Base-by-base conservation (phyloP, 768 basidiomycete species). In the Sarcodon aspratus region DNA sequence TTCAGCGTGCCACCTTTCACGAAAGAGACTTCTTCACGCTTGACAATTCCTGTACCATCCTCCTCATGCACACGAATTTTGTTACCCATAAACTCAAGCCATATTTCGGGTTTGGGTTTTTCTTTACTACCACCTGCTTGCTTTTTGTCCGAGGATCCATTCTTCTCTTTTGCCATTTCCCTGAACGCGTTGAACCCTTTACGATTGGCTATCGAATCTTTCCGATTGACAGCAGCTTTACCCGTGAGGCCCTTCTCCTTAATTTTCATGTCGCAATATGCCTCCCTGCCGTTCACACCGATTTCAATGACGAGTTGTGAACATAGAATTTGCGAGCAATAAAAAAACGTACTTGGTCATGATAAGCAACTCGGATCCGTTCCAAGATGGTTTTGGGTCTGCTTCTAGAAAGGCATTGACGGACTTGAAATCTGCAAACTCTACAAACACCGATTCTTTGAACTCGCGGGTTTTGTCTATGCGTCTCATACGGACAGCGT, bases 371-470 rank as follows among this genome's bases (percentile, higher is more conserved):
- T 89, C 84, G 12, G 74, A 67, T 31, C 76, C 90, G 9, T 90
- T 75, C 71, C 79, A 97, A 13, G 78, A 68, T 0, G 90, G 90
- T 63, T 91, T 87, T 0, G 85, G 82, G 37, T 90, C 85, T 1
- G 82, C 80, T 11, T 74, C 80, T 46, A 97, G 68, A 70, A 98
- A 95, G 11, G 72, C 72, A 17, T 83, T 76, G 33, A 82, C 81
- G 5, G 78, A 71, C 43, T 74, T 70, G 60, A 79, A 74, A 54
- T 89, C 79, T 18, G 78, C 70, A 60, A 88, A 98, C 66, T 97
- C 95, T 36, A 78, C 79, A 55, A 97, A 98, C n/a, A 94, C 86
- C 8, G 93, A 96, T 46, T 84, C 79, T 80, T 97, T 97, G 76
- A 95, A 93, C 52, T 78, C 77, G 61, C 91, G 91, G 44, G 78